Percentiles rank a stretch among this genome's conserved stretches.
Evolutionary conservation across 805 yeast genomes (phyloP).

Genomic region (Limtongozyma cylindracea): DNA sequence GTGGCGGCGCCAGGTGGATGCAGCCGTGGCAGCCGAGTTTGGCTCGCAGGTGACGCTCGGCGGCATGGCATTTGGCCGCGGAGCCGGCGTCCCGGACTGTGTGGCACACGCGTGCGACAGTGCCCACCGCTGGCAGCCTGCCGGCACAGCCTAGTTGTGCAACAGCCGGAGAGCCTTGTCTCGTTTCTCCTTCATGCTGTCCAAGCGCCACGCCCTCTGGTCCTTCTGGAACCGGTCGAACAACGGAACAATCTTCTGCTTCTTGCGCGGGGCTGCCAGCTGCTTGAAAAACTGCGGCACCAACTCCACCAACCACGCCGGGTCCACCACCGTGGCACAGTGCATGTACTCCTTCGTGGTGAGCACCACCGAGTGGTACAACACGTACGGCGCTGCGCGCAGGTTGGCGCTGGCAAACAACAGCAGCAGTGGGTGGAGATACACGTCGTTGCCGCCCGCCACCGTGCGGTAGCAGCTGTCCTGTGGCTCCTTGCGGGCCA

Average conservation of each 20-base stretch:
- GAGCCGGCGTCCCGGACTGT: conserved; percentile 77
- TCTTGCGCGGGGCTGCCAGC: conserved; percentile 18
- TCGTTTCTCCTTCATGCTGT: conserved; percentile 12
- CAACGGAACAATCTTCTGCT: conserved; percentile 51
- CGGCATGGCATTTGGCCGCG: conserved; percentile 58
- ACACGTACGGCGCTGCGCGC: conserved; percentile 45
- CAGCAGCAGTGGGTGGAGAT: conserved; percentile 71
- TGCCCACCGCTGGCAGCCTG: too few species aligned
- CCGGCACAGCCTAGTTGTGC: conserved; percentile 2
- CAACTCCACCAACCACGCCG: conserved; percentile 46
- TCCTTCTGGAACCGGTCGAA: conserved; percentile 29
- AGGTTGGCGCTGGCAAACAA: too few species aligned
- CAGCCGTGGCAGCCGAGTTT: conserved; percentile 7
- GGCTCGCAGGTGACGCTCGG: conserved; percentile 25
- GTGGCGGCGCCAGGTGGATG: conserved; percentile 11
- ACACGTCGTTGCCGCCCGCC: conserved; percentile 46
- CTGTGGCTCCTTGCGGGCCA: conserved; percentile 41
- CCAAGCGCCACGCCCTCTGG: conserved; percentile 58
- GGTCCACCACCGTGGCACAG: conserved; percentile 60
- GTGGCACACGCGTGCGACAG: conserved; percentile 34
- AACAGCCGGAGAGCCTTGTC: conserved; percentile 5
- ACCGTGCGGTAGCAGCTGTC: conserved; percentile 32
- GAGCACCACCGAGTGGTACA: conserved; percentile 59
- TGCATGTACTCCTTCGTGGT: conserved; percentile 87
- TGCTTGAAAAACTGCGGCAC: conserved; percentile 47